phyloP scores from a whole-genome alignment of 768 basidiomycete genomes.

The Mycena belliarum region DNA sequence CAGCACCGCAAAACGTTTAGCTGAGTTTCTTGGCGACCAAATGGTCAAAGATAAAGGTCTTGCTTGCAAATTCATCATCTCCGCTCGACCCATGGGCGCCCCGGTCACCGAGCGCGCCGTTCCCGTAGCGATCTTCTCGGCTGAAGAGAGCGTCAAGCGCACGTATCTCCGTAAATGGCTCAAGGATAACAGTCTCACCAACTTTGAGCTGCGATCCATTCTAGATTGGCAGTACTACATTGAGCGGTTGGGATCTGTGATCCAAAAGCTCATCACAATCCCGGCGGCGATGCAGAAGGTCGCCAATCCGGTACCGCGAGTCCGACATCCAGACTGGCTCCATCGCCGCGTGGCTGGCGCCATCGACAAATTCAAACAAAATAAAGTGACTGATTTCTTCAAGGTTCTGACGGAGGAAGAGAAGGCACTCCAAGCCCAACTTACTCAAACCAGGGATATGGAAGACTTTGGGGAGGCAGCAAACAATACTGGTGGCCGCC shows the following conservation, averaged over 20 bases:
- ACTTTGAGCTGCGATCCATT: conserved; percentile 91
- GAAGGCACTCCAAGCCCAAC: conserved; percentile 25
- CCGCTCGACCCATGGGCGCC: conserved; percentile 86
- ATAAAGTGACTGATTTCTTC: conserved; percentile 97
- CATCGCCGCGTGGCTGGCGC: conserved; percentile 85
- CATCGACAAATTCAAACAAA: conserved; percentile 97
- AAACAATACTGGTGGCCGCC: conserved; percentile 32
- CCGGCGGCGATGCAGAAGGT: conserved; percentile 99
- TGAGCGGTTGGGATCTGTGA: conserved; percentile 94
- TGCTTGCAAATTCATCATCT: conserved; percentile 99
- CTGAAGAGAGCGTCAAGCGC: conserved; percentile 88
- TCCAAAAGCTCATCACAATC: conserved; percentile 98
- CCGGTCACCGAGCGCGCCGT: conserved; percentile 97
- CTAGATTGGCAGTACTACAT: conserved; percentile 99
- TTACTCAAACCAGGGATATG: conserved; percentile 50
- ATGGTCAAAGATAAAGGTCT: conserved; percentile 99
- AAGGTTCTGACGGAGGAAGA: conserved; percentile 38
- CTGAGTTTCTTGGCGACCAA: conserved; percentile 95
- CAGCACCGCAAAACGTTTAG: conserved; percentile 90
- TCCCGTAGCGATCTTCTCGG: conserved; percentile 96
- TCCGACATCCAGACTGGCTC: conserved; percentile 97
- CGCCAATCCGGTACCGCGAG: conserved; percentile 91
- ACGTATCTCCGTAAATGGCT: conserved; percentile 95
- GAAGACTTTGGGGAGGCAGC: conserved; percentile 52
- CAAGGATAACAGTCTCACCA: conserved; percentile 84